A percentile compares a stretch with the other conserved stretches of the same genome.
Conservation (phyloP, 176 grass and related monocot species). For the barley (Hordeum vulgare) region MorexV3_pseudomolecules_assembly NC_058520.1:614785190-614785689, state of each 20-base stretch:
- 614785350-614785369: neutral
- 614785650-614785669: no score
- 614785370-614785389: neutral
- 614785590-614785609: neutral
- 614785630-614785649: neutral
- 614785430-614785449: neutral
- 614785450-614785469: neutral
- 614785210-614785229: neutral
- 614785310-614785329: neutral
- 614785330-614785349: neutral
- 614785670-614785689: no score
- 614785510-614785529: neutral
- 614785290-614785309: neutral
- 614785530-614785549: neutral
- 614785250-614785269: neutral
- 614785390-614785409: neutral
- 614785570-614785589: neutral
- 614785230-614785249: neutral
- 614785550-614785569: neutral
- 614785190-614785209: neutral
- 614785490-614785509: neutral
- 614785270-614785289: neutral
- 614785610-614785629: neutral
- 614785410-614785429: neutral
- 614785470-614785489: neutral